Conservation (phyloP, 2,329 filamentous ascomycete genomes). For the Fusarium praegraminearum region DNA sequence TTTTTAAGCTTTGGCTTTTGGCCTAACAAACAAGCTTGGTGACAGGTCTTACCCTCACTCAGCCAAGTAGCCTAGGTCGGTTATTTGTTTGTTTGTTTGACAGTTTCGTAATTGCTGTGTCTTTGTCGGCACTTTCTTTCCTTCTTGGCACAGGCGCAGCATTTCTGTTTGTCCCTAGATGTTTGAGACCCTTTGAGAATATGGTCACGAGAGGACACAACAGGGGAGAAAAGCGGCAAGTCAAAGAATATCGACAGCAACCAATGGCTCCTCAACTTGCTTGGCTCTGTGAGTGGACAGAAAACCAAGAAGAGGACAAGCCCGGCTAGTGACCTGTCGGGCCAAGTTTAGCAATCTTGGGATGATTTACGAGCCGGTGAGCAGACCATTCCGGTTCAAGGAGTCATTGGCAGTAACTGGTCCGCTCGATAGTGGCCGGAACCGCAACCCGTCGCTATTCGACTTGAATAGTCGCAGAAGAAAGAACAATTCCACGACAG, state of each 20-base stretch:
- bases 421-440: slow-evolving; percentile 12
- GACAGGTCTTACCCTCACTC: slow-evolving; percentile 8
- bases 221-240: slow-evolving; percentile 18
- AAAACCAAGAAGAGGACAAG: slow-evolving; percentile 17
- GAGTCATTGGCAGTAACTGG: slow-evolving; percentile 33
- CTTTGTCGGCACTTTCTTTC: slow-evolving; percentile 19
- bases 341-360: slow-evolving; percentile 28
- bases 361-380: slow-evolving; percentile 8
- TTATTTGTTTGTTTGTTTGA: slow-evolving; percentile 18
- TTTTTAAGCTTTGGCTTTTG: slow-evolving; percentile 28
- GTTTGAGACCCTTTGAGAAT: slow-evolving; percentile 22
- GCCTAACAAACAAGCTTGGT: slow-evolving; percentile 31
- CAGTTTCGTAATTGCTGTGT: slow-evolving; percentile 15
- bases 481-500: slow-evolving; percentile 50
- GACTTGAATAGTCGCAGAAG: slow-evolving; percentile 39
- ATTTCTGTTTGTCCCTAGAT: slow-evolving; percentile 19
- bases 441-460: slow-evolving; percentile 25
- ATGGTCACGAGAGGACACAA: slow-evolving; percentile 25
- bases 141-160: slow-evolving; percentile 19
- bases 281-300: slow-evolving; percentile 22
- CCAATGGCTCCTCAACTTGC: slow-evolving; percentile 19
- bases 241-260: slow-evolving; percentile 21
- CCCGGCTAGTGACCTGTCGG: slow-evolving; percentile 26
- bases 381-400: slow-evolving; percentile 22
- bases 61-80: slow-evolving; percentile 13